Conservation (phyloP, 176 grass and related monocot species). For the Pontederia paniculata region DNA sequence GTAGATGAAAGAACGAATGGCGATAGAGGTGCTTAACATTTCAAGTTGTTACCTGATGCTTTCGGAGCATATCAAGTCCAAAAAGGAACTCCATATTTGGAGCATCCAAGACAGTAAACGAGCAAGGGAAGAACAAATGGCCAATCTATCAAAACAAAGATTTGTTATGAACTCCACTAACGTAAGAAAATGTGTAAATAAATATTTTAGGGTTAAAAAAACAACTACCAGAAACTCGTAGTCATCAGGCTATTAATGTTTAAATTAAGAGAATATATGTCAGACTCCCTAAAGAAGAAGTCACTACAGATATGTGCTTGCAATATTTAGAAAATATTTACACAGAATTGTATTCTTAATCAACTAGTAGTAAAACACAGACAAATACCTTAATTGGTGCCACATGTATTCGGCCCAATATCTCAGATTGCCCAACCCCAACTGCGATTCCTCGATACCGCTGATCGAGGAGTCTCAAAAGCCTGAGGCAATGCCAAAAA, state of each 20-base stretch:
- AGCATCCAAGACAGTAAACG: conserved; percentile 97
- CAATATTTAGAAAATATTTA: background rate
- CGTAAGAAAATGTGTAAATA: too few species aligned
- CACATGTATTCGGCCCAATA: conserved; percentile 94
- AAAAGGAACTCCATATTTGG: conserved; percentile 99
- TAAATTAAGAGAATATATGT: too few species aligned
- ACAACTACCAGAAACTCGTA: too few species aligned
- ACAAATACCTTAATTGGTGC: conserved; percentile 77
- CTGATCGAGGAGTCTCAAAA: conserved; percentile 89
- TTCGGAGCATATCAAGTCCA: conserved; percentile 98
- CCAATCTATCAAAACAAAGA: conserved; percentile 55
- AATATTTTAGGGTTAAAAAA: too few species aligned
- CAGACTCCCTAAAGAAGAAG: background rate
- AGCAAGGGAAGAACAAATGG: conserved; percentile 73
- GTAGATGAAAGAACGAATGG: too few species aligned
- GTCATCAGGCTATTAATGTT: too few species aligned
- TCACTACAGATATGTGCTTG: too few species aligned
- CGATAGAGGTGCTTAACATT: background rate
- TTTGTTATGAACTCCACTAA: too few species aligned
- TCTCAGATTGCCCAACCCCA: conserved; percentile 95
- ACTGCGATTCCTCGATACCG: conserved; percentile 75
- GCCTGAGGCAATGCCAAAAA: conserved; percentile 34
- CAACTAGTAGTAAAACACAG: background rate
- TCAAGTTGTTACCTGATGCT: conserved; percentile 71
- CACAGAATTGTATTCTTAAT: background rate